Evolutionary conservation across 768 basidiomycete species (phyloP).

Genomic region (Mycena indigotica): DNA sequence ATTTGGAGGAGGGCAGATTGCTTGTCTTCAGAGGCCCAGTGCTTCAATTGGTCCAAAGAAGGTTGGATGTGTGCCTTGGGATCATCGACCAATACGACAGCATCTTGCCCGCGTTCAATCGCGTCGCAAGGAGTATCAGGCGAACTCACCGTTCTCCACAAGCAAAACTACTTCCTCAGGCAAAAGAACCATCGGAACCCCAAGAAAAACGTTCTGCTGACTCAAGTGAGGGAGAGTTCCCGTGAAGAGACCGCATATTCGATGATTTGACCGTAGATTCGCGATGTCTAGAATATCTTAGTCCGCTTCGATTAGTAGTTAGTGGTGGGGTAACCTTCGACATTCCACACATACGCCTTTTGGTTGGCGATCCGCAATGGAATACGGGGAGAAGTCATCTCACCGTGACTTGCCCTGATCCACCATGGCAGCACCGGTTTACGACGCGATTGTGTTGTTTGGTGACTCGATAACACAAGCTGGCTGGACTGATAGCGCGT

Average conservation of each 20-base stretch:
- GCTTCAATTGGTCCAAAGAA: slow-evolving; percentile 44
- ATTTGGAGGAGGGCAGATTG: slow-evolving; percentile 52
- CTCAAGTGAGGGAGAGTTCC: slow-evolving; percentile 94
- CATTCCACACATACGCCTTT: slow-evolving; percentile 86
- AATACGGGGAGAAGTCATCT: slow-evolving; percentile 38
- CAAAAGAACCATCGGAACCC: slow-evolving; percentile 83
- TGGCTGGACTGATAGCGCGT: slow-evolving; percentile 60
- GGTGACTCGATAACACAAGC: slow-evolving; percentile 84
- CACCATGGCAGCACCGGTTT: slow-evolving; percentile 56
- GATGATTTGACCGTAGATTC: slow-evolving; percentile 74
- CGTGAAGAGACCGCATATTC: slow-evolving; percentile 79
- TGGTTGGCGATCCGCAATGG: slow-evolving; percentile 75
- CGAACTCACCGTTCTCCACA: slow-evolving; percentile 69
- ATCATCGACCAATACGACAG: slow-evolving; percentile 80
- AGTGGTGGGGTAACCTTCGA: slow-evolving; percentile 56
- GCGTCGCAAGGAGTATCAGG: neutral
- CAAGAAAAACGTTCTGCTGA: slow-evolving; percentile 96
- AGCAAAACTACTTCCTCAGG: slow-evolving; percentile 93
- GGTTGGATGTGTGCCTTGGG: slow-evolving; percentile 56
- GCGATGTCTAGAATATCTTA: slow-evolving; percentile 64
- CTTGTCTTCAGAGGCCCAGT: slow-evolving; percentile 56
- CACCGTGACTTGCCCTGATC: neutral
- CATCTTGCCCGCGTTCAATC: slow-evolving; percentile 45
- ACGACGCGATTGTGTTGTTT: slow-evolving; percentile 73
- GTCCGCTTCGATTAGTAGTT: slow-evolving; percentile 3